Base-by-base conservation (phyloP, 75 land plant species). In the Picea sitchensis region DNA sequence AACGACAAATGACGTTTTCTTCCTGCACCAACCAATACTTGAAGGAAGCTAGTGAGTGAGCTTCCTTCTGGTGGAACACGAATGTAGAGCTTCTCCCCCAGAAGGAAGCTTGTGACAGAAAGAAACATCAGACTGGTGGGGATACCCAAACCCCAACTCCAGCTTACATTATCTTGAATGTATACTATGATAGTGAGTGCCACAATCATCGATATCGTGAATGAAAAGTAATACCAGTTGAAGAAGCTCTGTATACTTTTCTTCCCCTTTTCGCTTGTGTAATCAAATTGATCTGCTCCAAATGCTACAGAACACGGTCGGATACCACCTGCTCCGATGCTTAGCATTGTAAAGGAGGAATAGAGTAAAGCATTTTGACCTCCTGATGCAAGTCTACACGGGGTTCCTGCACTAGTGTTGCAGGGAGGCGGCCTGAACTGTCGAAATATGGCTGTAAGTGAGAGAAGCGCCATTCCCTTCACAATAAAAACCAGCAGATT, bases 211-310 rank as follows among this genome's bases (percentile, higher is more conserved):
- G 88, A 82, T 7, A 83, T 59, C 0, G 88, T 86, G 81, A 83
- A 82, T 30, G 90, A 78, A 73, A 80, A 71, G 77, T 88, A 92
- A 82, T 87, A 92, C 95, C 95, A 88, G 75, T 92, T 92, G 82
- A 78, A 92, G 88, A 82, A 92, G 78, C 92, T 92, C 77, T 86
- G 85, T 3, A 88, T 88, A 18, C 84, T 88, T 41, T 51, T 83
- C 23, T 82, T 61, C 5, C 92, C 91, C 21, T 88, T 69, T 15
- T 87, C 80, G 3, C 87, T 91, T 4, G 78, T 80, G 32, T 78
- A 32, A 31, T 91, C 93, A 82, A 92, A 92, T 58, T 92, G 95
- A 60, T 92, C 95, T 20, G 89, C 91, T 8, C 93, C 95, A 56
- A 92, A 92, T 0, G 92, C 86, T 34, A 88, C 56, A 81, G 82